Conservation (phyloP, 2,329 filamentous ascomycete genomes). For the Phoma sp. region DNA sequence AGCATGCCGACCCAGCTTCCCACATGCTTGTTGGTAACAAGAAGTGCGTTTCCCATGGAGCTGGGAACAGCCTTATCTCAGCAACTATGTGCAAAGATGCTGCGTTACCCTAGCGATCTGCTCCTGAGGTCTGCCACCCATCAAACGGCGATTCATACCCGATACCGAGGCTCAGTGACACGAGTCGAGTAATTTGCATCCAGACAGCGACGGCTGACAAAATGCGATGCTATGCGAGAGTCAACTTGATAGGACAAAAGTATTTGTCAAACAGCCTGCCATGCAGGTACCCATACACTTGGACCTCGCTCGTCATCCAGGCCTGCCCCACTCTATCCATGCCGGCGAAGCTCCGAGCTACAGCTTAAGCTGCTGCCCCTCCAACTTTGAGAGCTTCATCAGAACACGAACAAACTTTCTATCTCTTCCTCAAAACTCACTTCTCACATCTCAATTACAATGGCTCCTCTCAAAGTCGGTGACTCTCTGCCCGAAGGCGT, state of each 20-base stretch:
- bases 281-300: slow-evolving; percentile 14
- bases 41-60: neutral
- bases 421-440: neutral
- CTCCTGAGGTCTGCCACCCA: neutral
- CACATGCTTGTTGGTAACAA: neutral
- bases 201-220: slow-evolving; percentile 12
- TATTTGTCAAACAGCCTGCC: slow-evolving; percentile 20
- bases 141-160: neutral
- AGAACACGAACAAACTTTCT: neutral
- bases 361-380: slow-evolving; percentile 21
- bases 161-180: slow-evolving; percentile 1
- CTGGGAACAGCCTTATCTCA: neutral
- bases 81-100: neutral
- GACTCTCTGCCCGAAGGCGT: slow-evolving; percentile 84
- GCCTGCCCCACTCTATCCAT: slow-evolving; percentile 11
- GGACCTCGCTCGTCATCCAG: slow-evolving; percentile 13
- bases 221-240: neutral
- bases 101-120: neutral
- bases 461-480: slow-evolving; percentile 77
- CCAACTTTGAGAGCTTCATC: slow-evolving; percentile 11
- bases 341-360: slow-evolving; percentile 17
- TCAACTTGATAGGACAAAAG: slow-evolving; percentile 12
- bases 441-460: slow-evolving; percentile 40
- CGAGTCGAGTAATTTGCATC: slow-evolving; percentile 3
- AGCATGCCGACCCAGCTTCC: neutral